phyloP scores from a whole-genome alignment of 2,329 filamentous ascomycete genomes.

The Stagonosporopsis cucurbitacearum region DNA sequence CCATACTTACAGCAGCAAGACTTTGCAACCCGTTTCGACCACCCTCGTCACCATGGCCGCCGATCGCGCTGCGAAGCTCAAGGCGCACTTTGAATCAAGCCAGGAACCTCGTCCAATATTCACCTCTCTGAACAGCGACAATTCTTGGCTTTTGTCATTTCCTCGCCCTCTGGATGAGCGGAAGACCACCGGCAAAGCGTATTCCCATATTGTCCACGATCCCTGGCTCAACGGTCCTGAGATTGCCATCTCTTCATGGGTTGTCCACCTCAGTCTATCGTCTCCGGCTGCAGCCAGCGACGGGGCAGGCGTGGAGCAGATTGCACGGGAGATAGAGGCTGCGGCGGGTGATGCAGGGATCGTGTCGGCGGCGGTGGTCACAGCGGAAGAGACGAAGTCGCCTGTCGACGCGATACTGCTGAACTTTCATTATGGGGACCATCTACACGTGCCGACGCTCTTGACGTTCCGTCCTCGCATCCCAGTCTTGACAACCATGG shows the following conservation, averaged over 20 bases:
- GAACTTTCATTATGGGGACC: conserved; percentile 10
- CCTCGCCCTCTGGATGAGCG: conserved; percentile 9
- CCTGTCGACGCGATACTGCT: conserved; percentile 10
- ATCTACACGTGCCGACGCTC: conserved; percentile 10
- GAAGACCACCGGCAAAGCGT: conserved; percentile 5
- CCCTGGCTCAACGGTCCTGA: conserved; percentile 8
- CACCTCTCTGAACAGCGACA: conserved; percentile 16
- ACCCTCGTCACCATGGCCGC: not conserved
- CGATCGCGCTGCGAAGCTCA: not conserved
- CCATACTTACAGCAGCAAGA: not conserved
- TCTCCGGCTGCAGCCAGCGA: not conserved
- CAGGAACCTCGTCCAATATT: conserved; percentile 5
- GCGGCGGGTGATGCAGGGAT: not conserved
- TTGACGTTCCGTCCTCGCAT: conserved; percentile 5
- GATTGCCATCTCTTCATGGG: not conserved
- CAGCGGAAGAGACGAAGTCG: not conserved
- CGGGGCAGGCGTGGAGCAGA: not conserved
- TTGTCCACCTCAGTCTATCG: conserved; percentile 1
- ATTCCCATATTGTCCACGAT: conserved; percentile 13
- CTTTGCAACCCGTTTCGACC: not conserved
- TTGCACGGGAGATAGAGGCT: not conserved
- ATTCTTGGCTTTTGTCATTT: conserved; percentile 17
- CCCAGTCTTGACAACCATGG: conserved; percentile 4
- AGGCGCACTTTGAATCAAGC: not conserved
- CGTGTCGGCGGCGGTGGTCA: not conserved